Evolutionary conservation across 2,329 filamentous ascomycete genomes (phyloP), one percentile per base, ranked within the genome.

Genomic region (Dactylellina sp.): DNA sequence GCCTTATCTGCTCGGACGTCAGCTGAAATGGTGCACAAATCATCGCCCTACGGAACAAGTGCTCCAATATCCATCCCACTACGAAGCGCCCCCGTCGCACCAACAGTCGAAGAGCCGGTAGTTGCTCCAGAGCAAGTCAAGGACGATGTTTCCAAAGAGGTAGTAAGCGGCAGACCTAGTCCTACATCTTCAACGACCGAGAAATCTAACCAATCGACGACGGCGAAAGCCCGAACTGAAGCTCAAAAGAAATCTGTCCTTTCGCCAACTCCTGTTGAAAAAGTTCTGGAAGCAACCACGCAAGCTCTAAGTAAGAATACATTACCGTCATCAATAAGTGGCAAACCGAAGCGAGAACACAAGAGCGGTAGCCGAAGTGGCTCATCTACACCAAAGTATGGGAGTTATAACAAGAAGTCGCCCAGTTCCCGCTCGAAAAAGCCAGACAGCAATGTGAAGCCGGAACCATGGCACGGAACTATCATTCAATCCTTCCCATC

Each of bases 121-220:
- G 70, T 61, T 40, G 70, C 70, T 62, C 70, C 70, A 40, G 70
- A 74, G 70, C 70, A 74, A 52, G 70, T 53, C 61, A 65, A 61
- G 49, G 70, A 74, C 70, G 61, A 74, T 62, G 70, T 74, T 74
- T 61, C 61, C 52, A 74, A 74, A 74, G 70, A 74, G 70, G 70
- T 74, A 74, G 70, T 74, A 74, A 74, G 70, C 70, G 70, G 70
- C 70, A 74, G 70, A 74, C 61, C 70, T 74, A 74, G 70, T 74
- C 70, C 70, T 66, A 53, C 62, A 74, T 74, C 70, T 74, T 52
- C 56, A 39, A 66, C 70, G 70, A 62, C 70, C 70, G 70, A 74
- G 61, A 74, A 74, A 74, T 74, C 70, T 74, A 74, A 74, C 70
- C 70, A 66, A 66, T 39, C 70, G 22, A 40, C 70, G 40, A 66